phyloP scores from a whole-genome alignment of 768 basidiomycete species.

The Mycena metata region DNA sequence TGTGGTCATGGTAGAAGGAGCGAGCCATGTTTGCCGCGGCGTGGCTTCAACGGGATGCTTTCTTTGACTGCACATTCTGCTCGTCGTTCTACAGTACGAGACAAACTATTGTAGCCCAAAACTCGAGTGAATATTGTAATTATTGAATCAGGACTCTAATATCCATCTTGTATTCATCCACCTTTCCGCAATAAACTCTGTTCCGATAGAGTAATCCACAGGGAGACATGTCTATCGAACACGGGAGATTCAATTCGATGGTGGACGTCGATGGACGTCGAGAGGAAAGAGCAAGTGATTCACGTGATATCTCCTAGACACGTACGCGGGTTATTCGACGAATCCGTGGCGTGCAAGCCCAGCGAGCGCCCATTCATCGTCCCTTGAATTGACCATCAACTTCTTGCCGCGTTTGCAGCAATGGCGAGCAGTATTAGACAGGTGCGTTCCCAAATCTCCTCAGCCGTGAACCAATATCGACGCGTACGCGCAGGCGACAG shows the following conservation, averaged over 20 bases:
- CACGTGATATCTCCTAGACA: background rate
- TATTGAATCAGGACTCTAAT: too few species aligned
- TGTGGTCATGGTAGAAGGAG: background rate
- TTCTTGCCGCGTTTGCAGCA: constrained; percentile 16
- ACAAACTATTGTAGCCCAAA: too few species aligned
- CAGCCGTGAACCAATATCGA: constrained; percentile 3
- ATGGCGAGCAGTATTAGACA: constrained; percentile 38
- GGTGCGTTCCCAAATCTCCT: constrained; percentile 4
- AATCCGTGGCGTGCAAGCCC: background rate
- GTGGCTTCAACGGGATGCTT: constrained; percentile 15
- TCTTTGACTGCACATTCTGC: background rate
- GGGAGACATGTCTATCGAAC: too few species aligned
- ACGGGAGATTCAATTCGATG: too few species aligned
- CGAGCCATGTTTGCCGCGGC: background rate
- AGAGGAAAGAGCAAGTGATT: too few species aligned
- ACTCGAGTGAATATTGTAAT: too few species aligned
- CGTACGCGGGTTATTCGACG: background rate
- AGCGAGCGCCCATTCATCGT: background rate
- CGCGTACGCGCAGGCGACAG: constrained; percentile 49
- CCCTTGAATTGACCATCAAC: background rate
- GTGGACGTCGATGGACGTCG: too few species aligned
- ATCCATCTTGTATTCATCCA: too few species aligned
- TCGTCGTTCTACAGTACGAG: too few species aligned
- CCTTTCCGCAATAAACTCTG: too few species aligned
- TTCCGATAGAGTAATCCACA: too few species aligned